Evolutionary conservation across 2,329 filamentous ascomycete genomes (phyloP).

Genomic region (Nothophaeocryptopus gaeumannii): DNA sequence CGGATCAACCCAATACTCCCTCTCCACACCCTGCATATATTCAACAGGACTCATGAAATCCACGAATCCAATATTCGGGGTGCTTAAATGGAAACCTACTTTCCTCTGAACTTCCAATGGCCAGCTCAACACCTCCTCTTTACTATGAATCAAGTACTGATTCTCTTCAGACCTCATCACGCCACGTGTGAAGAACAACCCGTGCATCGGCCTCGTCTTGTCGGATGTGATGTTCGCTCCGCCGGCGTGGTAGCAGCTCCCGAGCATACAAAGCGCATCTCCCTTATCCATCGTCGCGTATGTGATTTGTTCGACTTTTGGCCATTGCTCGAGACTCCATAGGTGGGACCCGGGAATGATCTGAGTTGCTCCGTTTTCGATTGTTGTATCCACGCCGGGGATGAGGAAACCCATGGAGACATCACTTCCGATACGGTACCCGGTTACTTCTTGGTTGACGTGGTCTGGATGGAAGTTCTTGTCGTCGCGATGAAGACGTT

Average conservation of each 20-base stretch:
- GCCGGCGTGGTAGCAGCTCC: constrained; percentile 1
- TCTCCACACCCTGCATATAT: constrained; percentile 1
- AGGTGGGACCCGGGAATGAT: constrained; percentile 2
- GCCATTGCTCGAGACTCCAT: constrained; percentile 1
- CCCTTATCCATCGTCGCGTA: constrained; percentile 4
- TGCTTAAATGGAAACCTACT: neutral
- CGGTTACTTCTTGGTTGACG: neutral
- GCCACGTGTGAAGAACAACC: neutral
- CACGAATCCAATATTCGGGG: constrained; percentile 3
- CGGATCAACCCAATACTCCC: constrained; percentile 4
- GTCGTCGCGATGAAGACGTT: constrained; percentile 2
- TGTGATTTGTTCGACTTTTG: constrained; percentile 1
- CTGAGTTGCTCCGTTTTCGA: constrained; percentile 4
- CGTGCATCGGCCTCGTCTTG: constrained; percentile 1
- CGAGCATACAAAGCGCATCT: neutral
- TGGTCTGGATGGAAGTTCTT: constrained; percentile 5
- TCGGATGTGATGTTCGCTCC: neutral
- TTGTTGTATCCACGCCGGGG: neutral
- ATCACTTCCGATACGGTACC: neutral
- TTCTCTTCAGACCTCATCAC: neutral
- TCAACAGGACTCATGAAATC: constrained; percentile 7
- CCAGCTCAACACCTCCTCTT: constrained; percentile 1
- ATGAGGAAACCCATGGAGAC: neutral
- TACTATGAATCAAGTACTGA: constrained; percentile 1
- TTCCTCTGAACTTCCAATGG: neutral